Evolutionary conservation across 352 stramenopile genomes (phyloP).

Genomic region (Pythium oligandrum): DNA sequence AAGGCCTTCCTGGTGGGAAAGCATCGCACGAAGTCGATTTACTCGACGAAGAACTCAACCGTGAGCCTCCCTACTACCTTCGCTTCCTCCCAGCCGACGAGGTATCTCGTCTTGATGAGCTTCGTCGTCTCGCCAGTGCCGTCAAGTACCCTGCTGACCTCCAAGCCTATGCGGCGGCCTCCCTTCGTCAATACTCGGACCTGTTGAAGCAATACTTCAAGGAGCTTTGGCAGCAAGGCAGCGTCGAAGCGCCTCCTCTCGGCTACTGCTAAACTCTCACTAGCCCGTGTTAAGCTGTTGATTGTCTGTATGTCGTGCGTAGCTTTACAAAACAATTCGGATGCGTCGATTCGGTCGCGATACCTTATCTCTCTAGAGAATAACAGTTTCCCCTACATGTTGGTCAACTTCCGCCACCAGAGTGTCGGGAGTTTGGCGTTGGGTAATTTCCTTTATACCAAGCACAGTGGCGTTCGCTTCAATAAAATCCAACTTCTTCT

Average conservation of each 20-base stretch:
- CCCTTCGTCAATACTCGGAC: constrained; percentile 57
- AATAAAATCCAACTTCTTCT: not conserved
- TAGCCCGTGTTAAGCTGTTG: not conserved
- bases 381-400: no score
- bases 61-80: constrained; percentile 70
- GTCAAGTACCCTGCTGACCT: constrained; percentile 49
- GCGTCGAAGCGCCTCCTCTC: constrained; percentile 45
- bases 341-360: not conserved
- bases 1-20: constrained; percentile 50
- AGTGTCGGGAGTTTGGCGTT: not conserved
- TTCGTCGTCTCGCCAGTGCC: constrained; percentile 44
- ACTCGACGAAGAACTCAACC: constrained; percentile 48
- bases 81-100: constrained; percentile 65
- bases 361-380: not conserved
- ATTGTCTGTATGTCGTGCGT: no score
- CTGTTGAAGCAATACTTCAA: constrained; percentile 69
- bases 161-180: constrained; percentile 54
- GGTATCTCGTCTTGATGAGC: constrained; percentile 50
- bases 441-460: not conserved
- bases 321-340: not conserved
- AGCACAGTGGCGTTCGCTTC: no score
- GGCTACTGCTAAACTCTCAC: constrained; percentile 16
- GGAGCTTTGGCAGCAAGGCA: constrained; percentile 34
- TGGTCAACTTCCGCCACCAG: not conserved
- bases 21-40: constrained; percentile 49